Base-by-base conservation (phyloP, 805 yeast species). In the Candida yuanshanica region DNA sequence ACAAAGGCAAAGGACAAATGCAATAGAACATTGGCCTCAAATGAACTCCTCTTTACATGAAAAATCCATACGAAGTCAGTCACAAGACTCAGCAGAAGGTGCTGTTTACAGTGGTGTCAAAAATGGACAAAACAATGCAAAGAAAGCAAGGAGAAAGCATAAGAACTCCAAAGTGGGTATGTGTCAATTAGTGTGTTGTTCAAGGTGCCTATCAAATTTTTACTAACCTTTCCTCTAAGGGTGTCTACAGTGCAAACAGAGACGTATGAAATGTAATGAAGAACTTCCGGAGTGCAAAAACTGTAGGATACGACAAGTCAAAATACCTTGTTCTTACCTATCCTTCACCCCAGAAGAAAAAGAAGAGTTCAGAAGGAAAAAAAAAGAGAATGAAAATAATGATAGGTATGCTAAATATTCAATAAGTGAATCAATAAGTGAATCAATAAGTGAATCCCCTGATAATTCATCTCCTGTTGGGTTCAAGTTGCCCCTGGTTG, bases 261-360 rank as follows among this genome's bases (percentile, higher is more conserved):
- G 78, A 42, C 58, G 78, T 32, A 72, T 73, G 55, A 72, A 72
- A 46, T 73, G 78, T 53, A 74, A 70, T 50, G 77, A 72, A 45
- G 68, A 65, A 35, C 59, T 72, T 14, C 78, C 78, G 0, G 65
- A 68, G 37, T 73, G 78, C 47, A 53, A 65, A 44, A 73, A 72
- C 48, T 73, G 78, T 44, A 39, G 44, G 7, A 53, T 52, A 25
- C 53, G 60, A 17, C 58, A 48, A 18, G 52, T 51, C 18, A 54
- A 42, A 49, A 47, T 56, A 10, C 52, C 52, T 5, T 56, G 59
- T 45, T 51, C 57, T 33, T 56, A 54, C 29, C 35, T 50, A 6
- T 41, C 50, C 1, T 49, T 54, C 33, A 48, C 56, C 1, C 44
- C 44, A n/a, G 45, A 39, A 1, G 52, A 56, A 22, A 50, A 45